Base-by-base conservation (phyloP, 73 alveolate genomes). In the Paramecium sonneborni region DNA sequence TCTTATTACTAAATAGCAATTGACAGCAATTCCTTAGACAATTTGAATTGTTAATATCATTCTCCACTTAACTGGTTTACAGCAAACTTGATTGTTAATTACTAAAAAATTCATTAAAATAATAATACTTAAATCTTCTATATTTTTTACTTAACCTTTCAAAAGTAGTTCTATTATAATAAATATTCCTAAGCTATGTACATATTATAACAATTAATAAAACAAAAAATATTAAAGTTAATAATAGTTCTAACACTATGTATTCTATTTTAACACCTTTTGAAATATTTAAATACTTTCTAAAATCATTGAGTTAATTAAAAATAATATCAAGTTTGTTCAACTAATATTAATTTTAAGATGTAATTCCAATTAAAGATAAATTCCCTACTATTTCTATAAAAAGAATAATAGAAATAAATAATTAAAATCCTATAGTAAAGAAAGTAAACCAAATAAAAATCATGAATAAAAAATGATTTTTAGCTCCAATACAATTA, bases 401-500 rank as follows among this genome's bases (percentile, higher is more conserved):
- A 57, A 57, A 57, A 35, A 57, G 3, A 9, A 11, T 18, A 20
- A 28, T 57, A 6, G 76, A 57, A 8, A 28, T 15, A 57, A 57
- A 24, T 57, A 57, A 57, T 57, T 57, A 20, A 6, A 57, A 24
- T 18, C 41, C 18, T 1, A 57, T 57, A 7, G 21, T 57, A 2
- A 57, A 24, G 41, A 5, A 57, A 57, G 38, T 57, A 1, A 57
- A 1, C 34, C 18, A 69, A 24, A 69, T 18, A 76, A 76, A 76
- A 6, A 35, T 18, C 9, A 76, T 76, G 44, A 76, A 76, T 38
- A 76, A 6, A 5, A 76, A 76, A 76, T 76, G 74, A 76, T 95
- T 95, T 23, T 74, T 93, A 15, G 85, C 92, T 39, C 97, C 97
- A 37, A 95, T 95, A 82, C 98, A 95, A 85, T 88, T 95, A 88